Base-by-base conservation (phyloP, 2,329 filamentous ascomycete species). In the Calonectria pseudoturangicola region DNA sequence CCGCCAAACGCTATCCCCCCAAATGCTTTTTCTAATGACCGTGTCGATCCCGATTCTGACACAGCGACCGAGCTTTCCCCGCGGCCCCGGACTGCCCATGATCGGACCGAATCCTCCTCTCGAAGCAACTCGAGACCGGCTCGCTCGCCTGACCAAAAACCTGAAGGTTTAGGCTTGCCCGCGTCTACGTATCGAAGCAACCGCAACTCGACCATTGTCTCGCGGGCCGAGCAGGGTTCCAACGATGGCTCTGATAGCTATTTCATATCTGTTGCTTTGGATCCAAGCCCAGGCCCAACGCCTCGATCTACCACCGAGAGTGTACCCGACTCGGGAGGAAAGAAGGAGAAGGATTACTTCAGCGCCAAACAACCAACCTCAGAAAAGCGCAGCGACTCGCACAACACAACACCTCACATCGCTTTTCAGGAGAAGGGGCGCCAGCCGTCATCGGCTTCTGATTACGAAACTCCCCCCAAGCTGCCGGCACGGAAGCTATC, bases 381-480 rank as follows among this genome's bases (percentile, higher is more conserved):
- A 3, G 87, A 90, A 65, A 88, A 84, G 76, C 87, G 87, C 60
- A 80, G 79, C 18, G 89, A 89, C 51, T 89, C 88, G 1, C 86
- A 87, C 68, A 82, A 86, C 72, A 90, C 92, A 2, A 95, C 94
- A 18, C 95, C 95, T n/a, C 95, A 98, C 80, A 98, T 98, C 79
- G 94, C 95, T 27, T 97, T 95, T 82, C 95, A 98, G 82, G 95
- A 98, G 79, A 97, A 96, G 83, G 91, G 91, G 2, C 90, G 94
- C 2, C 81, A 84, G 58, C 39, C 79, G 21, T 92, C 92, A 0
- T 90, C 92, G 3, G 91, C 93, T 13, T 85, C 78, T 27, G 78
- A 91, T 28, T 87, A 91, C 36, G 89, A 89, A 45, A 86, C 88
- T 1, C 86, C 89, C 58, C 84, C 87, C 28, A 92, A 87, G 79